Conservation (phyloP, 192 early-diverging fungal species). For the Gaertneriomyces sp. region DNA sequence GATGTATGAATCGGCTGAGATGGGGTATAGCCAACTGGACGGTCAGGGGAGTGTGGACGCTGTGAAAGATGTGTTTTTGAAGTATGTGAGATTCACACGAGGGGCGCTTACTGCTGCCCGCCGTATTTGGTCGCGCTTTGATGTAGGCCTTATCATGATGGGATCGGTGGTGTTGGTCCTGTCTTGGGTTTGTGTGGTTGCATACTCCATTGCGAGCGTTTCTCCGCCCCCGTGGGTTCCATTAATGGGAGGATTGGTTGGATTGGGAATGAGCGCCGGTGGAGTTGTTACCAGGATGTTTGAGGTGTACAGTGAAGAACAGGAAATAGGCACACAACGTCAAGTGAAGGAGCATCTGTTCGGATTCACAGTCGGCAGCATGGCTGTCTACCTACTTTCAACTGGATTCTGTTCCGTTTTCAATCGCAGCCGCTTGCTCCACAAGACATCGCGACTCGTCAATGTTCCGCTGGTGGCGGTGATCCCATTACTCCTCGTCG, state of each 20-base stretch:
- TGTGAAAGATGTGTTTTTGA: conserved; percentile 22
- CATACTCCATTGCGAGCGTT: conserved; percentile 2
- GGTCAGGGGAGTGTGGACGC: background rate
- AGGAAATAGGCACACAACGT: background rate
- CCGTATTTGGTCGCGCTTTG: conserved; percentile 91
- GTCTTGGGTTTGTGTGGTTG: conserved; percentile 16
- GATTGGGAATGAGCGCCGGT: too few species aligned
- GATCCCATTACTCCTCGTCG: conserved; percentile 35
- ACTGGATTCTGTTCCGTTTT: background rate
- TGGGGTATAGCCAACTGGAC: background rate
- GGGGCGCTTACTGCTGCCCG: conserved; percentile 67
- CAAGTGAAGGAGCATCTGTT: conserved; percentile 35
- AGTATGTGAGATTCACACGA: conserved; percentile 55
- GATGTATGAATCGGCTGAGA: conserved; percentile 39
- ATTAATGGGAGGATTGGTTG: too few species aligned
- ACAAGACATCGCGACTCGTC: too few species aligned
- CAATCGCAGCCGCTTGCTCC: too few species aligned
- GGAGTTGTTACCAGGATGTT: too few species aligned
- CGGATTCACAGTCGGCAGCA: conserved; percentile 18
- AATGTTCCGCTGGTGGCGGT: background rate
- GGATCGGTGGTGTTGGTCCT: conserved; percentile 63
- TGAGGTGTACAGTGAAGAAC: too few species aligned
- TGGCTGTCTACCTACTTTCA: conserved; percentile 10
- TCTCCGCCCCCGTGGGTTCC: too few species aligned
- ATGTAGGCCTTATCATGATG: conserved; percentile 67